A percentile compares a stretch with the other conserved stretches of the same genome.
These are phyloP conservation scores for Magnusiomyces clavatus DNA, from an alignment of 1,139 yeast species.

Conservation along the genomic window DNA sequence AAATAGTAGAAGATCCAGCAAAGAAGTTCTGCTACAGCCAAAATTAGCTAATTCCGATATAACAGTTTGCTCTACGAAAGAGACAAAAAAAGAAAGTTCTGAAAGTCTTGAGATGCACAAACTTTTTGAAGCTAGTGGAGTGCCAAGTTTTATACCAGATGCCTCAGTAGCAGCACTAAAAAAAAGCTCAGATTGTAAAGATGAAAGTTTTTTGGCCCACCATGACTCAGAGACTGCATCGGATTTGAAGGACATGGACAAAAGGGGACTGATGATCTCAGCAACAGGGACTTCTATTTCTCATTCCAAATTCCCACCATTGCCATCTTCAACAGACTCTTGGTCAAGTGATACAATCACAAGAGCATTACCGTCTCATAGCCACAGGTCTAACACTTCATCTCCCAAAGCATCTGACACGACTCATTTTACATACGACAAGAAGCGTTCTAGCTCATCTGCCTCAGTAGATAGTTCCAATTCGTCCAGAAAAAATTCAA, in stretches of 20 bases:
- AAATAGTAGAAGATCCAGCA: background rate
- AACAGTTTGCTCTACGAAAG: background rate
- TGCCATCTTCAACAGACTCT: background rate
- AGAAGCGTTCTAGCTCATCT: background rate
- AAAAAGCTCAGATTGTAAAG: background rate
- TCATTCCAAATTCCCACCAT: background rate
- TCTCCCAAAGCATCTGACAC: background rate
- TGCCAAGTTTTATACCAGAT: background rate
- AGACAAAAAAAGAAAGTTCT: background rate
- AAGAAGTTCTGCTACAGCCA: background rate
- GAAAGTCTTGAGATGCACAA: background rate
- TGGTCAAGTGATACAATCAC: too few species aligned
- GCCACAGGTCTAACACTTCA: background rate
- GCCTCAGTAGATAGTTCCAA: background rate
- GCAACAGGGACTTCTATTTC: background rate
- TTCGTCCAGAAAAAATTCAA: background rate
- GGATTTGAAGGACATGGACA: background rate
- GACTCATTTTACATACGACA: background rate
- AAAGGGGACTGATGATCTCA: constrained; percentile 1
- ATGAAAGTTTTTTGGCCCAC: background rate
- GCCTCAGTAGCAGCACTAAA: background rate
- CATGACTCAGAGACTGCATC: background rate
- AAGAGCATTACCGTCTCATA: background rate
- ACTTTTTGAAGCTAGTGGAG: background rate
- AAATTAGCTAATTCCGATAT: background rate